Conservation (phyloP, 768 basidiomycete species). For the Basidioascus undulatus region DNA sequence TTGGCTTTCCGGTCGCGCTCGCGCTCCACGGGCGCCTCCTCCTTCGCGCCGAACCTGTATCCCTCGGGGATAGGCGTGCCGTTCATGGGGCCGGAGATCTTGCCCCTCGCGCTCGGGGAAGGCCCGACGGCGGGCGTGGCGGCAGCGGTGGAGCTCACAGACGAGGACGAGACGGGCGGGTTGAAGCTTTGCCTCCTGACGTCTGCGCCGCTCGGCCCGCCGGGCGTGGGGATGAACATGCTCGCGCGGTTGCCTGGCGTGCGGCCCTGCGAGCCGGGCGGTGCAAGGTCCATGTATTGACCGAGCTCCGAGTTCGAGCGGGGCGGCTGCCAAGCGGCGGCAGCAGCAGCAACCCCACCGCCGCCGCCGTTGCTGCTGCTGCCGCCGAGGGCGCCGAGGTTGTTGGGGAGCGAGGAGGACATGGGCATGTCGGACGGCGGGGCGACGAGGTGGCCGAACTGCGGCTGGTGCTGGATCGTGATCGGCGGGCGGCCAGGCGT, state of each 20-base stretch:
- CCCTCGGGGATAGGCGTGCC: slow-evolving; percentile 66
- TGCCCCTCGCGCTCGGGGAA: slow-evolving; percentile 16
- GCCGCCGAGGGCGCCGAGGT: slow-evolving; percentile 21
- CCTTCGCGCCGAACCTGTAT: slow-evolving; percentile 73
- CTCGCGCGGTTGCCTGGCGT: too few relatives aligned
- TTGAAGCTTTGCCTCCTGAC: too few relatives aligned
- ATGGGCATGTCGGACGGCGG: slow-evolving; percentile 22
- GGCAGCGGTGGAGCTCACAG: neutral
- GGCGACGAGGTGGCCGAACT: too few relatives aligned
- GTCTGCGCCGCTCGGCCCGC: too few relatives aligned
- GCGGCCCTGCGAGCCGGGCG: slow-evolving; percentile 17
- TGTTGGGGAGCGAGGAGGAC: slow-evolving; percentile 33
- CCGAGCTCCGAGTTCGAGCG: slow-evolving; percentile 63
- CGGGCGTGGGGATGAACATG: too few relatives aligned
- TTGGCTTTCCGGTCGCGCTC: slow-evolving; percentile 81
- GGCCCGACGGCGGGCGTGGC: neutral
- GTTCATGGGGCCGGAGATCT: slow-evolving; percentile 72
- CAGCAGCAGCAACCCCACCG: too few relatives aligned
- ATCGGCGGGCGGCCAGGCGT: too few relatives aligned
- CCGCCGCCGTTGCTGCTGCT: too few relatives aligned
- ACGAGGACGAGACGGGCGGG: too few relatives aligned
- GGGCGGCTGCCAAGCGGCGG: slow-evolving; percentile 12
- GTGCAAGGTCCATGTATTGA: slow-evolving; percentile 42
- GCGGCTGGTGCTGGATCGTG: too few relatives aligned
- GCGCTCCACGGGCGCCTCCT: slow-evolving; percentile 15